phyloP scores from a whole-genome alignment of 2,329 filamentous ascomycete genomes.

The Bipolaris cookei region DNA sequence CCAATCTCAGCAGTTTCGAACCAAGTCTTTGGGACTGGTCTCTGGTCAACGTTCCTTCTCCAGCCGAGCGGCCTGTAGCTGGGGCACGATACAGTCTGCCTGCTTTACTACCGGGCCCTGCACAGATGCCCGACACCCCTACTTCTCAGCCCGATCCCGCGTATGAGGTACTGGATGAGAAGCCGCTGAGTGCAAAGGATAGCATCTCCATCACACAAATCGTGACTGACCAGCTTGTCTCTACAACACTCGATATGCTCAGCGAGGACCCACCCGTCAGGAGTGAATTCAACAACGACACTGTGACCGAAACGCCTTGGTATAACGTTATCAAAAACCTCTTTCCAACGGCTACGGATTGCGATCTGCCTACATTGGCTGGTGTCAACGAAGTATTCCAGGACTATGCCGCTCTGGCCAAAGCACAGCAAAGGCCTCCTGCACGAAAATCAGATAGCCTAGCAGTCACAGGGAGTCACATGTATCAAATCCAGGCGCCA shows the following conservation, averaged over 20 bases:
- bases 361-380: constrained; percentile 37
- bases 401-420: constrained; percentile 40
- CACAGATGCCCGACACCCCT: constrained; percentile 42
- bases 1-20: constrained; percentile 37
- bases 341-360: constrained; percentile 44
- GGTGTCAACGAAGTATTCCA: constrained; percentile 57
- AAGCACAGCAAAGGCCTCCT: constrained; percentile 43
- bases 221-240: constrained; percentile 72
- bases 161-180: constrained; percentile 38
- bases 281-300: neutral
- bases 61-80: constrained; percentile 25
- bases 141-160: constrained; percentile 41
- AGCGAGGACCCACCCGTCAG: constrained; percentile 22
- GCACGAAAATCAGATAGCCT: constrained; percentile 43
- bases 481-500: constrained; percentile 65
- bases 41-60: constrained; percentile 38
- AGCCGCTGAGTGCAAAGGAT: constrained; percentile 59
- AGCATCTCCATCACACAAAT: constrained; percentile 72
- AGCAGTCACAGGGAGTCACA: constrained; percentile 37
- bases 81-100: constrained; percentile 39
- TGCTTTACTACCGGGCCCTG: constrained; percentile 30
- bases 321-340: constrained; percentile 33
- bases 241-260: constrained; percentile 53
- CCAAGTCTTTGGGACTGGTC: constrained; percentile 48
- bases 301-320: constrained; percentile 35